phyloP scores from a whole-genome alignment of 768 basidiomycete species.

The Pleurotus salmoneostramineus region DNA sequence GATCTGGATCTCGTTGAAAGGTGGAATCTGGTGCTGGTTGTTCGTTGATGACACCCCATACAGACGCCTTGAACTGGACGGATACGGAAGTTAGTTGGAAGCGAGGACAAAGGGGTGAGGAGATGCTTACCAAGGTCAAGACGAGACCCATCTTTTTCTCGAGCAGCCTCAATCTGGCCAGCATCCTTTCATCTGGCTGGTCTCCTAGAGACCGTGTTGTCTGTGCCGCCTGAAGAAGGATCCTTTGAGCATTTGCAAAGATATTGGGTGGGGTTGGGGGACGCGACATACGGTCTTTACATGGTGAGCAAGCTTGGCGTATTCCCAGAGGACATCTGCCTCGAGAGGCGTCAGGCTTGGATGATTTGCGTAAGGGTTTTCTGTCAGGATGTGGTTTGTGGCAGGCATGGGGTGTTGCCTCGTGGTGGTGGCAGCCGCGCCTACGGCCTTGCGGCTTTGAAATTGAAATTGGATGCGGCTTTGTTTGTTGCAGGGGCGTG shows the following conservation, averaged over 20 bases:
- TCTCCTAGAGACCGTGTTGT: slow-evolving; percentile 70
- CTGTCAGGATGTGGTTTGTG: slow-evolving; percentile 40
- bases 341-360: slow-evolving; percentile 64
- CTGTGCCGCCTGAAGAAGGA: slow-evolving; percentile 46
- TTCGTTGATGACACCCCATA: slow-evolving; percentile 91
- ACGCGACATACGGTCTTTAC: slow-evolving; percentile 60
- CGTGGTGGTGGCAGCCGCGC: background rate
- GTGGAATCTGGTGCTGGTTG: slow-evolving; percentile 38
- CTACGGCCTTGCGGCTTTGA: too few relatives aligned
- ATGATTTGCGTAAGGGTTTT: slow-evolving; percentile 75
- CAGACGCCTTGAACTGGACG: slow-evolving; percentile 87
- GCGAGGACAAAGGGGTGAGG: background rate
- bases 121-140: slow-evolving; percentile 70
- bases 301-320: slow-evolving; percentile 81
- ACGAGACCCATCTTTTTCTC: slow-evolving; percentile 97
- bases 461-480: too few relatives aligned
- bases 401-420: slow-evolving; percentile 14
- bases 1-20: too few relatives aligned
- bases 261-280: background rate
- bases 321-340: slow-evolving; percentile 87
- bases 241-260: background rate
- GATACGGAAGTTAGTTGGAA: background rate
- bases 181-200: slow-evolving; percentile 72
- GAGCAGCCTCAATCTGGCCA: slow-evolving; percentile 71
- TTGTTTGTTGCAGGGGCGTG: too few relatives aligned